Percentiles rank a stretch among this genome's conserved stretches.
Evolutionary conservation across 2,329 filamentous ascomycete genomes (phyloP).

Genomic region (Colletotrichum sp.): DNA sequence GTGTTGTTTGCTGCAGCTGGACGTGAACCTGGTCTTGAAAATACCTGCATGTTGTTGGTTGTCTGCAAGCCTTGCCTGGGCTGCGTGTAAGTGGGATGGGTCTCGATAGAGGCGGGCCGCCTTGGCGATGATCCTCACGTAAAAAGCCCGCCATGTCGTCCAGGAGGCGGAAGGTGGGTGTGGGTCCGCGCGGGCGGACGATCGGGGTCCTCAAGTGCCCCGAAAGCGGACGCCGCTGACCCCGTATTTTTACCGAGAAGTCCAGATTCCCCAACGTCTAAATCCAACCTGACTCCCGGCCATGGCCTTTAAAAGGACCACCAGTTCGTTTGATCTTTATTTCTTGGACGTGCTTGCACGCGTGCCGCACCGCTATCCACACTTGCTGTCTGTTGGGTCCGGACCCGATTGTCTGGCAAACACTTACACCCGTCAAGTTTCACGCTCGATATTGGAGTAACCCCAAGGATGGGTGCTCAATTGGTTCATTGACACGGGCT

Average conservation of each 20-base stretch:
- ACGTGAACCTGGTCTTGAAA: background rate
- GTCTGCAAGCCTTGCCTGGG: background rate
- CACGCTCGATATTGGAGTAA: background rate
- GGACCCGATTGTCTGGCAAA: background rate
- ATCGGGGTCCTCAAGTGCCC: conserved; percentile 8
- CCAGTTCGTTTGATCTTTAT: background rate
- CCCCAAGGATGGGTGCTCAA: background rate
- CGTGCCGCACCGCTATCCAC: background rate
- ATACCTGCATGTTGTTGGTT: background rate
- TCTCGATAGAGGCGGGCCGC: background rate
- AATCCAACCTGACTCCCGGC: background rate
- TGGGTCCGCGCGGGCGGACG: background rate
- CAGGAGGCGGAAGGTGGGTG: background rate
- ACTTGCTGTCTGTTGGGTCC: background rate
- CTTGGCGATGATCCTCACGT: conserved; percentile 10
- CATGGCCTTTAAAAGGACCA: background rate
- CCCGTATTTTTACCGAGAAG: conserved; percentile 12
- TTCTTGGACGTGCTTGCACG: background rate
- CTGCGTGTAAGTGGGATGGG: conserved; percentile 6
- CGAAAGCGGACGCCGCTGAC: conserved; percentile 15
- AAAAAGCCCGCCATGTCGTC: background rate
- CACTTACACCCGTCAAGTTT: background rate
- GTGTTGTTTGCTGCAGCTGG: background rate
- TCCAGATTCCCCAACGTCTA: conserved; percentile 14
- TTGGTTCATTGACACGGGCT: background rate